phyloP scores from a whole-genome alignment of 2,329 filamentous ascomycete genomes.

The Exutisphaerella laricina region DNA sequence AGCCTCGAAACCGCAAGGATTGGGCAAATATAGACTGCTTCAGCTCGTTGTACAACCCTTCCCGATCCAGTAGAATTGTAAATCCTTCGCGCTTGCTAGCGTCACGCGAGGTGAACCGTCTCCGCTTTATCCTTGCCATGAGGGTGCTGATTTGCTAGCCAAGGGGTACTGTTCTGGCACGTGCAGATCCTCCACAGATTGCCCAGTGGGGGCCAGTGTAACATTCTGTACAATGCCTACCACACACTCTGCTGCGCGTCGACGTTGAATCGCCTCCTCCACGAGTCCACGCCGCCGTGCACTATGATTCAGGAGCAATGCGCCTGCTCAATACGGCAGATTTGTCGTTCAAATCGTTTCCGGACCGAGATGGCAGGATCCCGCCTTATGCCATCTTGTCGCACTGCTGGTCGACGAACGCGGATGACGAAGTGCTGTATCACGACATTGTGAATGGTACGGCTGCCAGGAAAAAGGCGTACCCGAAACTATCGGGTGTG shows the following conservation, averaged over 20 bases:
- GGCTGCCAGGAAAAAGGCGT: slow-evolving; percentile 10
- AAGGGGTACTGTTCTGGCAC: background rate
- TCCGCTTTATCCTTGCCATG: background rate
- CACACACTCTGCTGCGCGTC: no score
- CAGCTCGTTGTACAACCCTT: background rate
- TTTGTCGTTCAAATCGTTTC: slow-evolving; percentile 4
- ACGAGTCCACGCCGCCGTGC: no score
- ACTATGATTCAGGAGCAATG: no score
- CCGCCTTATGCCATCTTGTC: slow-evolving; percentile 2
- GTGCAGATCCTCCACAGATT: background rate
- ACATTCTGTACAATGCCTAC: no score
- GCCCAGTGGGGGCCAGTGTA: background rate
- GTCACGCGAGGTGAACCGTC: background rate
- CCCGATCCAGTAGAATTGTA: background rate
- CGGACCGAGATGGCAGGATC: slow-evolving; percentile 6
- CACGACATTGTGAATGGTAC: slow-evolving; percentile 12
- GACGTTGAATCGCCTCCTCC: no score
- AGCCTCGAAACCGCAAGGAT: background rate
- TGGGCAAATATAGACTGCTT: background rate
- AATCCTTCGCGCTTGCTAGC: background rate
- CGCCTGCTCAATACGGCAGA: slow-evolving; percentile 5
- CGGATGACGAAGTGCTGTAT: slow-evolving; percentile 14
- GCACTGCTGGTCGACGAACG: background rate
- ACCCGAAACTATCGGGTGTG: slow-evolving; percentile 6
- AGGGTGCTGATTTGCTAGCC: background rate